Conservation (phyloP, 352 stramenopile species). For the Phytophthora pini region DNA sequence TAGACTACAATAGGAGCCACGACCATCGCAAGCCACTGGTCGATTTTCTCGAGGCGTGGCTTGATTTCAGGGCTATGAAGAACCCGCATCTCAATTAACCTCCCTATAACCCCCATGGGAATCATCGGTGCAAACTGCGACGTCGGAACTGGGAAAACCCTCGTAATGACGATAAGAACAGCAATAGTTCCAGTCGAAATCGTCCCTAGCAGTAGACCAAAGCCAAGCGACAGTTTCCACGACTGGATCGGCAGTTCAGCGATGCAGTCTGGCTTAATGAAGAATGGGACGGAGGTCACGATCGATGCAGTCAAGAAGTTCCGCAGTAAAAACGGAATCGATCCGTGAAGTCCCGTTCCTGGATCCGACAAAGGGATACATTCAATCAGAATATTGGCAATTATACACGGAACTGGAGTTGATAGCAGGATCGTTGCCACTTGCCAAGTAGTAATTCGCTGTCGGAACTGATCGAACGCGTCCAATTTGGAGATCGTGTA, state of each 20-base stretch:
- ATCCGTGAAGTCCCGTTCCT: conserved; percentile 5
- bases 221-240: conserved; percentile 12
- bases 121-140: conserved; percentile 22
- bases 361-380: conserved; percentile 30
- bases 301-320: conserved; percentile 21
- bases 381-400: conserved; percentile 33
- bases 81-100: conserved; percentile 3
- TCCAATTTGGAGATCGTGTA: conserved; percentile 43
- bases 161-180: conserved; percentile 7
- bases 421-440: conserved; percentile 16
- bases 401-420: conserved; percentile 26
- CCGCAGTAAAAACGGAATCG: conserved; percentile 27
- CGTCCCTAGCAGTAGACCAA: conserved; percentile 13
- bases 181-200: conserved; percentile 27
- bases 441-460: neutral
- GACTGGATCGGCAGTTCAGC: conserved; percentile 22
- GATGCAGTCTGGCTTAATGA: conserved; percentile 28
- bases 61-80: conserved; percentile 7
- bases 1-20: conserved; percentile 38
- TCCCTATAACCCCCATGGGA: conserved; percentile 13
- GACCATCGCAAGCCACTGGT: conserved; percentile 21
- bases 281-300: neutral
- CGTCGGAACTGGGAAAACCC: conserved; percentile 45
- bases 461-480: conserved; percentile 24
- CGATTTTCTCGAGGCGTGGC: conserved; percentile 6